A percentile compares a stretch with the other conserved stretches of the same genome.
Conservation (phyloP, 2,329 filamentous ascomycete species). For the Paraphoma sp. region DNA sequence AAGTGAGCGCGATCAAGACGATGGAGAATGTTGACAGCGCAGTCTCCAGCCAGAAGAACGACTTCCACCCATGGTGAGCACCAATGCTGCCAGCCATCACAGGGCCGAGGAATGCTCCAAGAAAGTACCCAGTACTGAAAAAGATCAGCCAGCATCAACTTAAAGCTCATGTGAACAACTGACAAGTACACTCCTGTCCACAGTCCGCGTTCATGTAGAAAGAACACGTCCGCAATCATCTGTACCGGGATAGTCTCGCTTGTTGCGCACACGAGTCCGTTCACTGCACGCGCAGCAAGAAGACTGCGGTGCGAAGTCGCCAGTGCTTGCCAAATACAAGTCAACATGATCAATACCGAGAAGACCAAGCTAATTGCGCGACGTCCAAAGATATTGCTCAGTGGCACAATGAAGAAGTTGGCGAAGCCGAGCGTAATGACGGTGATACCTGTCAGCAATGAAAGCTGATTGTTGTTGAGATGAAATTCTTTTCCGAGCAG, state of each 20-base stretch:
- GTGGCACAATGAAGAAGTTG: constrained; percentile 54
- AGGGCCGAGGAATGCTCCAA: constrained; percentile 52
- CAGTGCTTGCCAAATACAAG: constrained; percentile 54
- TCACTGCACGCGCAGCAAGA: constrained; percentile 52
- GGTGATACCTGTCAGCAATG: constrained; percentile 51
- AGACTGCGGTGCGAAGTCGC: constrained; percentile 52
- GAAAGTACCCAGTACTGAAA: constrained; percentile 49
- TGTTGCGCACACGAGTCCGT: constrained; percentile 52
- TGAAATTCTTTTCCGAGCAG: constrained; percentile 50
- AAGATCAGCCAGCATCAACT: background rate
- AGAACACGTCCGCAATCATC: constrained; percentile 55
- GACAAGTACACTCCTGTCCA: constrained; percentile 51
- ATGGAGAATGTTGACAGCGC: constrained; percentile 50
- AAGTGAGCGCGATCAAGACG: constrained; percentile 48
- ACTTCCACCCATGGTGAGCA: constrained; percentile 52
- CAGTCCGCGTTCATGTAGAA: constrained; percentile 52
- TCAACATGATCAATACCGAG: constrained; percentile 49
- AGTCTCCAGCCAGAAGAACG: constrained; percentile 56
- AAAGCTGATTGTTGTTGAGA: constrained; percentile 50
- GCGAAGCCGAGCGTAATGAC: constrained; percentile 54
- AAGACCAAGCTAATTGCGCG: constrained; percentile 50
- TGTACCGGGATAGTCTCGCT: constrained; percentile 53
- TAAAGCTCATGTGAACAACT: constrained; percentile 6
- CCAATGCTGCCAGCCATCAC: constrained; percentile 54
- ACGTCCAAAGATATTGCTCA: constrained; percentile 54